Percentiles rank a stretch among this genome's conserved stretches.
phyloP scores from a whole-genome alignment of 83 land plant species.

The Picea abies region DNA sequence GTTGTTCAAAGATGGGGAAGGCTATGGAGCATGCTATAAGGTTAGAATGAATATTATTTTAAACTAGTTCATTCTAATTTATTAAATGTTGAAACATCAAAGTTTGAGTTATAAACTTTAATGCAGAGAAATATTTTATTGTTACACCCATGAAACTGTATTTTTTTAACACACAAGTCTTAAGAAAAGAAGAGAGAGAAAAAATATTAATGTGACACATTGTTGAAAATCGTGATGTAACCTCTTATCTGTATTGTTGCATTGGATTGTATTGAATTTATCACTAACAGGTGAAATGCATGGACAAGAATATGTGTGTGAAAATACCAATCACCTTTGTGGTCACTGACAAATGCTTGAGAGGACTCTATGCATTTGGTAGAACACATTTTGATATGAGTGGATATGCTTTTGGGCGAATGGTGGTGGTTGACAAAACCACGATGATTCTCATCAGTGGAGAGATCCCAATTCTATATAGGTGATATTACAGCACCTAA shows the following conservation, averaged over 20 bases:
- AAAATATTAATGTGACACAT: no score
- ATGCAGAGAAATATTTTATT: no score
- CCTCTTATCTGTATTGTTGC: no score
- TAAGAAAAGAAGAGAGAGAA: no score
- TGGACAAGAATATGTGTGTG: slow-evolving; percentile 53
- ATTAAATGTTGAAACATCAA: no score
- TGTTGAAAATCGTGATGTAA: no score
- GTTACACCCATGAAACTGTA: no score
- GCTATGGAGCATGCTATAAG: slow-evolving; percentile 86
- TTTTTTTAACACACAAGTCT: no score
- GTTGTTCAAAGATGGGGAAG: slow-evolving; percentile 69
- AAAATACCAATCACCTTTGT: slow-evolving; percentile 64
- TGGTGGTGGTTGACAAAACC: slow-evolving; percentile 54
- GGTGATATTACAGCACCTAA: slow-evolving; percentile 33
- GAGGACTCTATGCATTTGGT: slow-evolving; percentile 69
- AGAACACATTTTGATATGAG: slow-evolving; percentile 81
- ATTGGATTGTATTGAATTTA: no score
- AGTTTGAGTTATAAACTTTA: no score
- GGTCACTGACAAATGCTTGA: slow-evolving; percentile 85
- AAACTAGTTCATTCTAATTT: no score
- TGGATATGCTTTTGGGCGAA: slow-evolving; percentile 79
- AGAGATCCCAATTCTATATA: slow-evolving; percentile 56
- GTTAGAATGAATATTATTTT: neutral
- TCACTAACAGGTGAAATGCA: slow-evolving; percentile 55
- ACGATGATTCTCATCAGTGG: slow-evolving; percentile 56